phyloP scores from a whole-genome alignment of 2,329 filamentous ascomycete species.

The Beauveria bassiana region DNA sequence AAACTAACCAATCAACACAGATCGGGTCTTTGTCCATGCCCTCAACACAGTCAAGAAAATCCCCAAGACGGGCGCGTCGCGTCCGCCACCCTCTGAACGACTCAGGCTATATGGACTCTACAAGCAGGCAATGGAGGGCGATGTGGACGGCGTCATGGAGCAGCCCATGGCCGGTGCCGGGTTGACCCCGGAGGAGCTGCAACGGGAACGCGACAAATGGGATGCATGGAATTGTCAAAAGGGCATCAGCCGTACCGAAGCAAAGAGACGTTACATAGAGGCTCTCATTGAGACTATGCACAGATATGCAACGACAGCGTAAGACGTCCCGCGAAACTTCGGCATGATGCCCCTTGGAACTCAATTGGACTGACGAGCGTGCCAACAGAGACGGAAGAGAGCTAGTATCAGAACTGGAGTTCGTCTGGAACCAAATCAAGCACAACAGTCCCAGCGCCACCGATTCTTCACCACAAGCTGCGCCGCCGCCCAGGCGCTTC shows the following conservation, averaged over 20 bases:
- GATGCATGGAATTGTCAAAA: constrained; percentile 92
- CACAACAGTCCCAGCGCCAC: constrained; percentile 66
- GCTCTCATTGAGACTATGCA: constrained; percentile 96
- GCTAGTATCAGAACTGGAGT: constrained; percentile 90
- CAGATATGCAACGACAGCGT: constrained; percentile 81
- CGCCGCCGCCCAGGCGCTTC: constrained; percentile 25
- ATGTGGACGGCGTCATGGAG: constrained; percentile 91
- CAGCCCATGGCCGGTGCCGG: constrained; percentile 53
- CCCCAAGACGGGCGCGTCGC: constrained; percentile 81
- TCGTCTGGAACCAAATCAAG: constrained; percentile 98
- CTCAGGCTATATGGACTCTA: constrained; percentile 95
- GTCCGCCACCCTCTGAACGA: constrained; percentile 77
- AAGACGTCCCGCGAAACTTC: constrained; percentile 22
- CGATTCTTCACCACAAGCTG: constrained; percentile 45
- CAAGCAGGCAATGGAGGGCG: constrained; percentile 98
- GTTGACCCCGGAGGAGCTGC: constrained; percentile 44
- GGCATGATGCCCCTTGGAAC: background rate
- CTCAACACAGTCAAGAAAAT: constrained; percentile 99
- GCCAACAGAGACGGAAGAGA: constrained; percentile 64
- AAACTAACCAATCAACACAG: constrained; percentile 38
- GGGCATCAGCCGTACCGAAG: constrained; percentile 78
- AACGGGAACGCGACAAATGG: constrained; percentile 64
- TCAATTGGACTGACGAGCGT: background rate
- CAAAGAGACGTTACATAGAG: constrained; percentile 89
- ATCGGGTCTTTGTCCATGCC: constrained; percentile 97